Evolutionary conservation across 164 flowering plant genomes (phyloP), one percentile per base, ranked within the genome.

Genomic region (Stephania cephalantha): DNA sequence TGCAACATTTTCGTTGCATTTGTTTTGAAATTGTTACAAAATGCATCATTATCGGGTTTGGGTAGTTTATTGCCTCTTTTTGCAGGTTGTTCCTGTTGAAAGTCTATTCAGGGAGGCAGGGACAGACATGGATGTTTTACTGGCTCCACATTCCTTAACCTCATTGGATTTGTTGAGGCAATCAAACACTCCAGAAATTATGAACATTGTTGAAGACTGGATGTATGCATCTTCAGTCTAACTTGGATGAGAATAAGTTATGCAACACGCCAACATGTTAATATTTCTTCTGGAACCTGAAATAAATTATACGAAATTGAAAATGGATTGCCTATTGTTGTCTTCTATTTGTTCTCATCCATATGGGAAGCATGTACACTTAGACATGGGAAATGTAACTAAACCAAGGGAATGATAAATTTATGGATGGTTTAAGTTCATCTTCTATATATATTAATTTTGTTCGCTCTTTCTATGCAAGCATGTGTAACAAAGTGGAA

Each of bases 131-230:
- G 81, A 81, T 29, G 84, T 86, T 9, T 71, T 46, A 22, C 80
- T 94, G 30, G 31, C 81, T 67, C 96, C 97, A 7, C 78, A 80
- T 80, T 94, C 98, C 12, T 80, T 94, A 45, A 88, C 89, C 9
- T 85, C 97, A 29, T 76, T 91, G 74, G 96, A 94, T 83, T 74
- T 94, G 71, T 77, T 88, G 67, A 79, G 71, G 46, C 74, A 80
- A 45, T 64, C 85, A 2, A 73, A 45, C 1, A 31, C 45, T 67
- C 70, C 82, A 46, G 53, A 69, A 76, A 74, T 81, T 4, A 73
- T 45, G 30, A 69, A 64, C 7, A 80, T 76, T 2, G 71, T 69
- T 74, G 68, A 69, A n/a, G 83, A 77, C 71, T 69, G 84, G 31
- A 64, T 52, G 20, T 80, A 76, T 46, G 76, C 44, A 73, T 79